A percentile compares a stretch with the other conserved stretches of the same genome.
Conservation (phyloP, 2,329 filamentous ascomycete genomes). For the Botrytis fabae region DNA sequence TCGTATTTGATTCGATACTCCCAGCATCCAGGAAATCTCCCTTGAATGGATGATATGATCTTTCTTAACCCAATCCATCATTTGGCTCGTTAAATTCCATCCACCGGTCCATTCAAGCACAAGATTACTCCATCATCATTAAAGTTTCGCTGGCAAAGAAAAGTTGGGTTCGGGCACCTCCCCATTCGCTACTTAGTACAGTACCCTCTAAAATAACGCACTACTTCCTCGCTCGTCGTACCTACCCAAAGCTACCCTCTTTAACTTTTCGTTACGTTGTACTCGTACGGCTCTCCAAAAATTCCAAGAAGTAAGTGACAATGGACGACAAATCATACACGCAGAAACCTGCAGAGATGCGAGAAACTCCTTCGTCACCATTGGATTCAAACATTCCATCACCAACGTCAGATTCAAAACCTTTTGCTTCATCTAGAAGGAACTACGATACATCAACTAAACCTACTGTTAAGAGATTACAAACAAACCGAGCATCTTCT, state of each 20-base stretch:
- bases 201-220: slow-evolving; percentile 5
- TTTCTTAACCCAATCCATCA: background rate
- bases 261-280: slow-evolving; percentile 22
- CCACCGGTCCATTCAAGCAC: background rate
- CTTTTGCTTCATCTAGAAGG: slow-evolving; percentile 23
- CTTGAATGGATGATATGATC: background rate
- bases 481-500: slow-evolving; percentile 39
- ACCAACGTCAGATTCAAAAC: slow-evolving; percentile 11
- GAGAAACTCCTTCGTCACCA: slow-evolving; percentile 15
- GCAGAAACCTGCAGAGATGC: slow-evolving; percentile 16
- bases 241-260: slow-evolving; percentile 17
- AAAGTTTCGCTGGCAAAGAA: slow-evolving; percentile 18
- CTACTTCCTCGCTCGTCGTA: slow-evolving; percentile 18
- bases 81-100: background rate
- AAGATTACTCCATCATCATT: background rate
- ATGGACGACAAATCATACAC: slow-evolving; percentile 19
- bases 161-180: slow-evolving; percentile 11
- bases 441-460: slow-evolving; percentile 32
- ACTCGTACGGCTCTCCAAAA: background rate
- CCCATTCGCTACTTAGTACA: slow-evolving; percentile 10
- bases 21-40: background rate
- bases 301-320: slow-evolving; percentile 19
- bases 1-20: background rate
- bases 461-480: slow-evolving; percentile 35
- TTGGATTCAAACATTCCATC: slow-evolving; percentile 16